Base-by-base conservation (phyloP, 352 stramenopile species). In the Phytophthora podocarpi region DNA sequence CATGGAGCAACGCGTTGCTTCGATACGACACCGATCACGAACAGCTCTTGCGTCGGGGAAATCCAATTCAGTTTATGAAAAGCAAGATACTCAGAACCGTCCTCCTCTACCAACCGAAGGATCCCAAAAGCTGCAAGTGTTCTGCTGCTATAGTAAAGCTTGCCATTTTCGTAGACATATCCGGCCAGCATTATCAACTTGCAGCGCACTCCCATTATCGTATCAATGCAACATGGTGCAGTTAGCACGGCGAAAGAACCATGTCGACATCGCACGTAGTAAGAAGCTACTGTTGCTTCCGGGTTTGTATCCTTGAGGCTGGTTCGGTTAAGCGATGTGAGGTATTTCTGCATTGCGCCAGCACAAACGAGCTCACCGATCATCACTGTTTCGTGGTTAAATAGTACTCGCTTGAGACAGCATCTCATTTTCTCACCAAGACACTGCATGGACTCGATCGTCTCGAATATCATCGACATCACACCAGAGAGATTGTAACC, bases 391-490 rank as follows among this genome's bases (percentile, higher is more conserved):
- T 72, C 63, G 23, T 63, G 32, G 28, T 72, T 72, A 48, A 74
- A 63, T 4, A 74, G 16, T 4, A 70, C 20, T 9, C 60, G 53
- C 31, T 54, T 62, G 10, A 60, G 7, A 2, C 58, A 24, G 23
- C 63, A 63, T 4, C 43, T 36, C 13, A 10, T 42, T 13, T 21
- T 46, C n/a, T 56, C 43, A 24, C 26, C n/a, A 24, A 67, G 11
- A 24, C 49, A 72, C 1, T 18, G 15, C 0, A 28, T 43, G 4
- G 36, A 47, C 43, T 74, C 65, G 11, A 67, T 11, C 41, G 70
- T 70, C 20, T 65, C 65, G 36, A 74, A 74, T 23, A 64, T 11
- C 41, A 74, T 36, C 11, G 65, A 70, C 18, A 74, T 28, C 8
- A 70, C 10, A 1, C 65, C 50, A 0, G 59, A 54, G 0, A 74